Base-by-base conservation (phyloP, 2,329 filamentous ascomycete species). In the Talaromyces sp. region DNA sequence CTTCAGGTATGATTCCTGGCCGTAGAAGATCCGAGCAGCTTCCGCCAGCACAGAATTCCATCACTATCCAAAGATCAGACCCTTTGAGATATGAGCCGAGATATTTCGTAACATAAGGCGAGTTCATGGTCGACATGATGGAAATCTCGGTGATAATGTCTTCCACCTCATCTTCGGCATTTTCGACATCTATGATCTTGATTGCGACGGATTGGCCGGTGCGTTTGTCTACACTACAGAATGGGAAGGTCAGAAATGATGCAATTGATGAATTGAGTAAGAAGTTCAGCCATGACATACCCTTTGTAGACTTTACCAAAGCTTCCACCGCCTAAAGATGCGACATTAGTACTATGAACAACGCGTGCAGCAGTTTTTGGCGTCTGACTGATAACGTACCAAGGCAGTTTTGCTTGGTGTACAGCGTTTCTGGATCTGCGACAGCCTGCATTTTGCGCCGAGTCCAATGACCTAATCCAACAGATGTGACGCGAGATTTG, bases 261-360 rank as follows among this genome's bases (percentile, higher is more conserved):
- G 63, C 19, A 49, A 19, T 54, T 29, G 29, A 58, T 17, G 54
- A 64, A 40, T 25, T 25, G n/a, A 22, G 31, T 8, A 8, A 34
- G 31, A 40, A 47, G 45, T 67, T 47, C 61, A 43, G 60, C 54
- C 53, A 5, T 13, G 45, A 75, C 81, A 67, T 84, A 93, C 91
- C 95, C 95, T 86, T 98, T 98, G 86, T 94, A 99, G 68, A 99
- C 95, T 80, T 96, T 96, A 75, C 95, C 95, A 81, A 99, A 99
- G 79, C 94, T 98, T 68, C 95, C 95, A 72, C 95, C 95, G 72
- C 95, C 94, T 93, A 73, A 65, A 56, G 51, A 45, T 22, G 10
- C 45, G 25, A 29, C 13, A 27, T 58, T 38, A 66, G 45, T n/a
- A 56, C 22, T 27, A 36, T 22, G 5, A 25, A 38, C 8, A 47